A percentile compares a stretch with the other conserved stretches of the same genome.
Conservation (phyloP, 2,329 filamentous ascomycete species). For the Pyricularia sp. region DNA sequence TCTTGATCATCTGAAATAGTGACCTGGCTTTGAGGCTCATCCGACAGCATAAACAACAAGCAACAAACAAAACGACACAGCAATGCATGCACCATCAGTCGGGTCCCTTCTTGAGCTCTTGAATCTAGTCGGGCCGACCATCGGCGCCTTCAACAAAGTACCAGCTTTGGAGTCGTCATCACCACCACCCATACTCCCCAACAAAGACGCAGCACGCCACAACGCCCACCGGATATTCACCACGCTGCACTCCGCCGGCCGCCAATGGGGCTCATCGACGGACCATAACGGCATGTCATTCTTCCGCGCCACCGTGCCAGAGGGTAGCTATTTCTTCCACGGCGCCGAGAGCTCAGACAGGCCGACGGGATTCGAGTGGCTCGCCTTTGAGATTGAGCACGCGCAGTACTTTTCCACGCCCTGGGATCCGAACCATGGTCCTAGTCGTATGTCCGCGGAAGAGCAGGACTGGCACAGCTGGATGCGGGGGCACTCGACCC, state of each 20-base stretch:
- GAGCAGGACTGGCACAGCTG: neutral
- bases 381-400: slow-evolving; percentile 71
- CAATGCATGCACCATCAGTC: neutral
- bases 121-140: neutral
- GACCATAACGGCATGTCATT: slow-evolving; percentile 70
- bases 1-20: neutral
- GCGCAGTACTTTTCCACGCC: slow-evolving; percentile 51
- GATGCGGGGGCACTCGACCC: neutral
- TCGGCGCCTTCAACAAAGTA: no score
- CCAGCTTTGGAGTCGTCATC: neutral
- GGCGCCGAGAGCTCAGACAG: slow-evolving; percentile 35
- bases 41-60: neutral
- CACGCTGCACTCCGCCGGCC: slow-evolving; percentile 59
- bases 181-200: slow-evolving; percentile 16
- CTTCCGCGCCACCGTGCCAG: slow-evolving; percentile 56
- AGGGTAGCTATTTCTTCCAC: slow-evolving; percentile 59
- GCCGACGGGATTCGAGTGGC: slow-evolving; percentile 45
- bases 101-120: neutral
- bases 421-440: neutral
- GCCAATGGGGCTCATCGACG: slow-evolving; percentile 65
- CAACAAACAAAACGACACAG: neutral
- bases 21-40: neutral
- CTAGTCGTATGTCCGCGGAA: no score
- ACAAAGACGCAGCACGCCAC: slow-evolving; percentile 24
- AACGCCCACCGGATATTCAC: slow-evolving; percentile 65